These are phyloP conservation scores for Cryomyces antarcticus DNA, from an alignment of 495 filamentous ascomycete genomes.

Conservation along the genomic window DNA sequence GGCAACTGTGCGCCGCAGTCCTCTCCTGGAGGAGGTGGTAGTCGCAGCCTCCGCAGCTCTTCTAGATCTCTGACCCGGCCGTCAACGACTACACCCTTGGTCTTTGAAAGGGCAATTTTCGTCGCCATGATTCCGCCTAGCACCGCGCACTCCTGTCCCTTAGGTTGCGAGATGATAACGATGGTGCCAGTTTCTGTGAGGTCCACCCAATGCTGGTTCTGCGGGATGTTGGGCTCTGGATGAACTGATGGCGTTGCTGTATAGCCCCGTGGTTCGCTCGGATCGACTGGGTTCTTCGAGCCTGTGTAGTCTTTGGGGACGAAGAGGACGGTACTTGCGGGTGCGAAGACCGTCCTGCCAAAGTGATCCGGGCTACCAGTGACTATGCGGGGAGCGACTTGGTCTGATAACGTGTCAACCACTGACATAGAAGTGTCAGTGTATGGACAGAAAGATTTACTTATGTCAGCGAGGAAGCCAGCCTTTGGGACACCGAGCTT, in stretches of 20 bases:
- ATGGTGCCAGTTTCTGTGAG: conserved; percentile 29
- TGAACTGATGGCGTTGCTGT: conserved; percentile 15
- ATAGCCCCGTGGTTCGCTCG: not conserved
- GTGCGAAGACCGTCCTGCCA: conserved; percentile 28
- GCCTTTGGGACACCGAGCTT: conserved; percentile 15
- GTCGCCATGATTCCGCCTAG: conserved; percentile 49
- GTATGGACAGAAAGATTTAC: conserved; percentile 15
- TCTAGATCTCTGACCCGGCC: conserved; percentile 43
- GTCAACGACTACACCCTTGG: conserved; percentile 32
- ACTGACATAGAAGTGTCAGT: no score
- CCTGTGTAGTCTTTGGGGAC: conserved; percentile 23
- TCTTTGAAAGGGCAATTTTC: conserved; percentile 33
- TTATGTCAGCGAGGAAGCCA: conserved; percentile 38
- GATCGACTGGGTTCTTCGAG: no score
- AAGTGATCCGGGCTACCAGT: conserved; percentile 2
- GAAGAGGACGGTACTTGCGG: conserved; percentile 44
- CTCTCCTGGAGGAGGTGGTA: not conserved
- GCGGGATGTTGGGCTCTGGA: conserved; percentile 20
- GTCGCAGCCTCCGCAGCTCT: conserved; percentile 23
- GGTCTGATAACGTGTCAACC: no score
- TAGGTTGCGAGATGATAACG: conserved; percentile 38
- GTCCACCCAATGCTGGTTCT: conserved; percentile 39
- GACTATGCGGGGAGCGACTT: not conserved
- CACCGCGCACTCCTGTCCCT: conserved; percentile 37
- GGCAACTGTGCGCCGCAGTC: conserved; percentile 3